Percentiles rank a stretch among this genome's conserved stretches.
phyloP scores from a whole-genome alignment of 2,329 filamentous ascomycete species.

The Nannizzia gypsea region DNA sequence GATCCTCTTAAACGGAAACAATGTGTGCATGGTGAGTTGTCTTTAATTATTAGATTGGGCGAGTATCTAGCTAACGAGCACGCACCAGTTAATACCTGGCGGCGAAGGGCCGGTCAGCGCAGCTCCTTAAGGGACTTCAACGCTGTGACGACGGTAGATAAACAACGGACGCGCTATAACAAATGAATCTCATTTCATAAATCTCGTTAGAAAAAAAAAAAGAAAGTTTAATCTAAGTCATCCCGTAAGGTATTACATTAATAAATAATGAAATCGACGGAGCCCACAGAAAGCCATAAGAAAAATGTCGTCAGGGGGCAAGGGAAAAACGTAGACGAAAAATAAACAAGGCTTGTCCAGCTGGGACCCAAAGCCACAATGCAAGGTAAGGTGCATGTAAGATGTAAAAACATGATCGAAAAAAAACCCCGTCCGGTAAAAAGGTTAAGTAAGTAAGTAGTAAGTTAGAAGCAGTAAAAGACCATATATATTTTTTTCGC shows the following conservation, averaged over 20 bases:
- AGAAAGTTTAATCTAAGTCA: constrained; percentile 2
- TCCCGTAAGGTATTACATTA: constrained; percentile 2
- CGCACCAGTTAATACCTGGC: constrained; percentile 68
- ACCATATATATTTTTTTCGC: background rate
- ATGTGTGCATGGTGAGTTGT: constrained; percentile 85
- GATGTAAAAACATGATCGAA: background rate
- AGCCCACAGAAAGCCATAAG: background rate
- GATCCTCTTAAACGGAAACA: constrained; percentile 94
- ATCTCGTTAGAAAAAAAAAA: constrained; percentile 1
- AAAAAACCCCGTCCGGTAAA: background rate
- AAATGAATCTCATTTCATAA: background rate
- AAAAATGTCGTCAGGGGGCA: background rate
- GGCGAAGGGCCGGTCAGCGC: constrained; percentile 52
- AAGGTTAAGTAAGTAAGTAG: background rate
- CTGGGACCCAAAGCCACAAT: background rate
- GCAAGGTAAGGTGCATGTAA: background rate
- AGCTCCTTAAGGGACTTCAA: background rate
- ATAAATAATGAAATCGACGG: background rate
- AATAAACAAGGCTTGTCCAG: background rate
- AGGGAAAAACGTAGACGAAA: background rate
- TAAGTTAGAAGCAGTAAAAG: background rate
- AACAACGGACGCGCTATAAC: too few species aligned
- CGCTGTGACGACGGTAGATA: too few species aligned
- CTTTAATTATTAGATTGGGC: too few species aligned
- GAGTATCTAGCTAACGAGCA: constrained; percentile 7